phyloP scores from a whole-genome alignment of 78 protist genomes.

The Dictyostelium capitatum region DNA sequence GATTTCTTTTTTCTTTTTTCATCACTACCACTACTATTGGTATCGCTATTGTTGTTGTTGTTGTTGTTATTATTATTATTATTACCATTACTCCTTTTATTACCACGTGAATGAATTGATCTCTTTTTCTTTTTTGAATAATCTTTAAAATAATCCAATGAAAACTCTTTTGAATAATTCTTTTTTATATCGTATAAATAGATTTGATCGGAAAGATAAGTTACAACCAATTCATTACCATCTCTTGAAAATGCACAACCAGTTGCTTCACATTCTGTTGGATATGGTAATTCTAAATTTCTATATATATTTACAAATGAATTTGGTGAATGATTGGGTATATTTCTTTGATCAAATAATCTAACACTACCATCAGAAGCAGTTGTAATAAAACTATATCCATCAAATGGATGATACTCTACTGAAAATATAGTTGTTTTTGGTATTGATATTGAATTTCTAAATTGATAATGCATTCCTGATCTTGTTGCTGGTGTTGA shows the following conservation, averaged over 20 bases:
- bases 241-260: constrained; percentile 55
- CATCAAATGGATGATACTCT: constrained; percentile 81
- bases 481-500: constrained; percentile 24
- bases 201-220: constrained; percentile 46
- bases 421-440: constrained; percentile 61
- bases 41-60: too few species aligned
- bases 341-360: constrained; percentile 67
- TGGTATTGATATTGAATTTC: background rate
- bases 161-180: constrained; percentile 60
- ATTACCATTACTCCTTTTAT: background rate
- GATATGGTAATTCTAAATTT: constrained; percentile 45
- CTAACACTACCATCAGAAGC: constrained; percentile 75
- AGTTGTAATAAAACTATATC: constrained; percentile 44
- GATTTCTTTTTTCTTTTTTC: background rate
- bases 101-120: background rate
- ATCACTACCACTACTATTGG: background rate
- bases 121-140: constrained; percentile 61
- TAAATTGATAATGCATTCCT: background rate
- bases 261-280: constrained; percentile 43
- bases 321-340: constrained; percentile 20
- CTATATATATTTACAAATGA: constrained; percentile 79
- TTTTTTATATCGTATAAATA: constrained; percentile 68
- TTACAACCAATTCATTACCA: constrained; percentile 72
- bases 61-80: background rate
- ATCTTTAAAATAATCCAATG: constrained; percentile 66